Evolutionary conservation across 225 moss, liverwort and hornwort genomes (phyloP).

Genomic region (Asterella californica): DNA sequence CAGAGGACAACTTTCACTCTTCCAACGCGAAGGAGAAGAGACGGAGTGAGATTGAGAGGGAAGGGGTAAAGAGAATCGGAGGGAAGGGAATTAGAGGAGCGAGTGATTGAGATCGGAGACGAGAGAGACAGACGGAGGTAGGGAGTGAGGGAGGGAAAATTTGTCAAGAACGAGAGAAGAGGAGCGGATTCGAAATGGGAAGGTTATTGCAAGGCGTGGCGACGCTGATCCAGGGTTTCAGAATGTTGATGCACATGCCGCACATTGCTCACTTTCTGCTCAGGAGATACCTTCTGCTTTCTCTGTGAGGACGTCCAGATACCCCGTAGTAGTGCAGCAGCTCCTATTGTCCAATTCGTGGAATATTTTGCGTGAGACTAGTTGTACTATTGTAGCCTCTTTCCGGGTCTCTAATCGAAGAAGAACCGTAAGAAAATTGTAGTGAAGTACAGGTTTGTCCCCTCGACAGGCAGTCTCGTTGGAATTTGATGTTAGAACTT

Average conservation of each 20-base stretch:
- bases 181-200: slow-evolving; percentile 23
- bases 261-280: slow-evolving; percentile 29
- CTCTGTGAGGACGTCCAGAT: not conserved
- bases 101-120: not conserved
- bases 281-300: slow-evolving; percentile 34
- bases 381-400: not conserved
- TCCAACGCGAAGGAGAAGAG: too few species aligned
- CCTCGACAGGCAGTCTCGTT: not conserved
- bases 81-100: not conserved
- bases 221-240: slow-evolving; percentile 29
- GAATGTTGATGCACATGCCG: slow-evolving; percentile 35
- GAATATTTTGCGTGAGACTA: not conserved
- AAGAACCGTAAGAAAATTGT: not conserved
- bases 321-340: not conserved
- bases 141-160: not conserved
- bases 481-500: not conserved
- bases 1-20: too few species aligned
- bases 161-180: not conserved
- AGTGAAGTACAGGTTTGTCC: not conserved
- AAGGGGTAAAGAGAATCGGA: not conserved
- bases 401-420: not conserved
- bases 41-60: not conserved
- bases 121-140: not conserved
- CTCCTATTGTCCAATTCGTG: not conserved
- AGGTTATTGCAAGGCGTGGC: slow-evolving; percentile 39